phyloP scores from a whole-genome alignment of 2,329 filamentous ascomycete genomes.

The Westerdykella sp. region DNA sequence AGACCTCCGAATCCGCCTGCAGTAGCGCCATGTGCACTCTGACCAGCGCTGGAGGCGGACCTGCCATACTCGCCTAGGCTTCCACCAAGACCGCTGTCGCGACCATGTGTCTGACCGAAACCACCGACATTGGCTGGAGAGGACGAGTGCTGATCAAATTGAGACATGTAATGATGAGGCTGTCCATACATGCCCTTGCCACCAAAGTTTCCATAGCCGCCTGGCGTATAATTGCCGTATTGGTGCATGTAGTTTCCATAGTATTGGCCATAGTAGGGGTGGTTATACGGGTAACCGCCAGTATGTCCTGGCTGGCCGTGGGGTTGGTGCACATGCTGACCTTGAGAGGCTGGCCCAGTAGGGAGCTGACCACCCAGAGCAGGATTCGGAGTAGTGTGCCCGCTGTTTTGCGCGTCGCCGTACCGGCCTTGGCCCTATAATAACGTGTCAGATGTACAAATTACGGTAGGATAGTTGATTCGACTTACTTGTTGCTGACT shows the following conservation, averaged over 20 bases:
- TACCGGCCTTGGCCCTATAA: conserved; percentile 58
- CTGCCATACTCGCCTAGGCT: conserved; percentile 57
- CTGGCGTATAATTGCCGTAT: conserved; percentile 48
- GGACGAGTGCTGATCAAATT: conserved; percentile 57
- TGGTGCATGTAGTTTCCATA: conserved; percentile 59
- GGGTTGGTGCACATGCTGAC: conserved; percentile 46
- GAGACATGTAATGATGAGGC: conserved; percentile 55
- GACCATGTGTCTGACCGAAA: conserved; percentile 45
- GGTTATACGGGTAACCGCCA: conserved; percentile 45
- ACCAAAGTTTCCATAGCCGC: conserved; percentile 47
- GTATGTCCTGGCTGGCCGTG: conserved; percentile 42
- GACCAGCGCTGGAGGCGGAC: conserved; percentile 52
- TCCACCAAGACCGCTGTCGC: conserved; percentile 41
- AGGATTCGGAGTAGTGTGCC: conserved; percentile 85
- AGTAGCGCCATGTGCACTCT: conserved; percentile 47
- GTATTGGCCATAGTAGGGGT: conserved; percentile 58
- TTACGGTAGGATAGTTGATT: neutral
- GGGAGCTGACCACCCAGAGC: conserved; percentile 52
- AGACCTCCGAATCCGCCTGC: conserved; percentile 47
- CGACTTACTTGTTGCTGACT: conserved; percentile 51
- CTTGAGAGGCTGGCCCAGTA: conserved; percentile 42
- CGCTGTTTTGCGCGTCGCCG: conserved; percentile 75
- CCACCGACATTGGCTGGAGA: conserved; percentile 56
- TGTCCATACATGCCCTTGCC: conserved; percentile 59
- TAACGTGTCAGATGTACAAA: conserved; percentile 9